Evolutionary conservation across 345 rosid species (phyloP), one percentile per base, ranked within the genome.

Genomic region (Populus pruinosa): DNA sequence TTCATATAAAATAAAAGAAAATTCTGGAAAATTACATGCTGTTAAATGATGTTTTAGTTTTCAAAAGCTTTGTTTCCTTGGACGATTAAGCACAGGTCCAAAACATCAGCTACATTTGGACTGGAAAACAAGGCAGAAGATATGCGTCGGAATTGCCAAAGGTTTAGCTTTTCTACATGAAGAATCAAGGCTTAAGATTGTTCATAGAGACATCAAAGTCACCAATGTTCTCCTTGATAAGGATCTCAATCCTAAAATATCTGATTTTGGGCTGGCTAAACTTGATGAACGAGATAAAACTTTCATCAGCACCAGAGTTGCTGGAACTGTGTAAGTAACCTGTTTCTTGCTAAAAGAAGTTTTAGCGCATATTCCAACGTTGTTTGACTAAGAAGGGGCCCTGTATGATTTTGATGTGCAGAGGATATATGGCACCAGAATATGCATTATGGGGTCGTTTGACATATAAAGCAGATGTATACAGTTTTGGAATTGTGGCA

Each of bases 371-470:
- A 20, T 17, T 53, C 16, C 11, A 49, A 9, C 29, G 6, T 1
- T 14, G 18, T 33, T 17, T 50, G 23, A 2, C 23, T 31, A 13
- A 31, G 55, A 50, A 7, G n/a, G 21, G 5, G 29, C 2, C 0
- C 10, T 20, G 11, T 16, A 20, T 21, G 13, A 68, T 62, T 29
- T 63, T 36, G 21, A 55, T 23, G 14, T 81, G 65, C 80, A 74
- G 81, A 41, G 79, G 79, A 55, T 78, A 78, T 29, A 82, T 74
- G 69, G 82, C 82, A 56, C 85, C 82, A 0, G 85, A 82, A 75
- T 82, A 82, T 59, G 79, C 82, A 67, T 50, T 78, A 14, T 67
- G 80, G 80, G 85, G 85, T 59, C 29, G 69, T 29, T 35, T 82
- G 68, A 82, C 79, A 13, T 8, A 75, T 41, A 82, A 82, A 47